Base-by-base conservation (phyloP, 352 stramenopile species). In the Pseudoperonospora humuli region DNA sequence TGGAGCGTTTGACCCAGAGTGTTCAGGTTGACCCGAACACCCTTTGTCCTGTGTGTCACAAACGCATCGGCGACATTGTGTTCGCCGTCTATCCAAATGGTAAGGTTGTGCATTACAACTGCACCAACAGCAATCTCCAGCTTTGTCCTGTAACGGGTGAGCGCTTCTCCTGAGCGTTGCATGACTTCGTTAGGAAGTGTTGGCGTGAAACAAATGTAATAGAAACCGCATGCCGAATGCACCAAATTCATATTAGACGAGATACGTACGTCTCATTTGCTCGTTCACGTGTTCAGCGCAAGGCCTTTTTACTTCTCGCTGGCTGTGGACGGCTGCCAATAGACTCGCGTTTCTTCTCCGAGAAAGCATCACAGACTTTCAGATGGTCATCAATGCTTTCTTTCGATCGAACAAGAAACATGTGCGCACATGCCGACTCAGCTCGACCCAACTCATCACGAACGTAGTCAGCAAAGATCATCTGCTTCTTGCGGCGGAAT, bases 31-130 rank as follows among this genome's bases (percentile, higher is more conserved):
- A 93, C 35, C 57, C 71, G 18, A 81, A 84, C 48, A 87, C 81
- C 21, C 57, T 75, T 4, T 93, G 81, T 48, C 73, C 76, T 20
- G 68, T 75, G 48, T 93, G 81, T 57, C 81, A 84, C 58, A 93
- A 93, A 45, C 78, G 81, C 15, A 93, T 93, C 34, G 81, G 80
- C 46, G 80, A 90, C 44, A 93, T 89, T 40, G 81, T 93, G 45
- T 93, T 93, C 51, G 70, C 76, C 7, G 81, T 91, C 7, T 93
- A 93, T 50, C 81, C 81, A 21, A 86, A 93, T 45, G 67, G 71
- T 45, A 86, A 87, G 37, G 67, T 91, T 18, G 75, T 93, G 50
- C 81, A 93, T 61, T 93, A 91, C 63, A 90, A 89, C 57, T 93
- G 81, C 58, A 87, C 80, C 50, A 88, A 85, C 54, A 79, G 75